phyloP scores from a whole-genome alignment of 139 green algal species.

The Micromonas pusilla region DNA sequence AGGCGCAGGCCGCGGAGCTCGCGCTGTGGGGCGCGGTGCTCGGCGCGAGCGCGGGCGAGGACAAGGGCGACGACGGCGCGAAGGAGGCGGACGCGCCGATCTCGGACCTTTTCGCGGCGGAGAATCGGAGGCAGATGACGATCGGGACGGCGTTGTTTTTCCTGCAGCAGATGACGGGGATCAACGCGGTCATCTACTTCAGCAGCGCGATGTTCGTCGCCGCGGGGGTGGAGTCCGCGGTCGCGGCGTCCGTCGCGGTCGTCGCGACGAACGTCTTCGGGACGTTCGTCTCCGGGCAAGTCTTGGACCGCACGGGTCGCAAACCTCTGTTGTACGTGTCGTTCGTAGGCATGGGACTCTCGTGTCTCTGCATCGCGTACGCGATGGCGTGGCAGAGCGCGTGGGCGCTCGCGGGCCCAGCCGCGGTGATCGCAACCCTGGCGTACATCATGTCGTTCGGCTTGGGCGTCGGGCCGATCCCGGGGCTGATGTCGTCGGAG shows the following conservation, averaged over 20 bases:
- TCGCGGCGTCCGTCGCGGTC: constrained; percentile 77
- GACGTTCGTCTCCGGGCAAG: not conserved
- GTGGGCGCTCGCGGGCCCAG: not conserved
- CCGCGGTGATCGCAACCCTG: constrained; percentile 68
- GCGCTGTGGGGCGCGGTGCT: constrained; percentile 61
- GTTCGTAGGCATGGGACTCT: constrained; percentile 65
- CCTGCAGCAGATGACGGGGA: constrained; percentile 90
- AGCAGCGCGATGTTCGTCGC: constrained; percentile 81
- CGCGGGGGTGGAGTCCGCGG: constrained; percentile 75
- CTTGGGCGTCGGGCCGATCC: constrained; percentile 81
- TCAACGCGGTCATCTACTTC: constrained; percentile 96
- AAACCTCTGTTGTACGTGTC: constrained; percentile 60
- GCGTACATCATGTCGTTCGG: constrained; percentile 85
- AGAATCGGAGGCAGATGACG: not conserved
- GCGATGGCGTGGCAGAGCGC: not conserved
- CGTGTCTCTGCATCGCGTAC: not conserved
- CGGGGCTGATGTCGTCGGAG: constrained; percentile 83
- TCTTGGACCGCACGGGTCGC: constrained; percentile 35
- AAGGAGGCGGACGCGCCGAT: not conserved
- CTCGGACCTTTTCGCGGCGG: not conserved
- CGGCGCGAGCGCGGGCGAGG: constrained; percentile 8
- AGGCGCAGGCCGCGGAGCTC: constrained; percentile 50
- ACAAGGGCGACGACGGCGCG: not conserved
- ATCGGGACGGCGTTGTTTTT: constrained; percentile 60
- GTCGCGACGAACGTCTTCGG: constrained; percentile 73